These are phyloP conservation scores for Podospora appendiculata DNA, from an alignment of 495 filamentous ascomycete genomes.

Conservation along the genomic window DNA sequence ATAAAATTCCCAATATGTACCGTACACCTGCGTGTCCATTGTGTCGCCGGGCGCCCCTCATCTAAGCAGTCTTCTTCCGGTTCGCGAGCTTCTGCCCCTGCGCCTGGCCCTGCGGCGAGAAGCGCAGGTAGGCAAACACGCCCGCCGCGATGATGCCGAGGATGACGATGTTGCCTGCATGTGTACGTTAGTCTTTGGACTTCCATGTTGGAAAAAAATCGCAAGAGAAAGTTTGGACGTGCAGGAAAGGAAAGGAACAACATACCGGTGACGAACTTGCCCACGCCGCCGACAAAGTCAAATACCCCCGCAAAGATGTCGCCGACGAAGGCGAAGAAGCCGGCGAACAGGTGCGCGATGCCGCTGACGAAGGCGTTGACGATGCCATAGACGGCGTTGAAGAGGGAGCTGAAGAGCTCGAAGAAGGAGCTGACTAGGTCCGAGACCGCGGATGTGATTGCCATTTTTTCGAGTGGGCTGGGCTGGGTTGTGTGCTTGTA, in stretches of 20 bases:
- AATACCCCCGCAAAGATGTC: slow-evolving; percentile 22
- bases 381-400: slow-evolving; percentile 20
- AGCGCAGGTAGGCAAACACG: slow-evolving; percentile 18
- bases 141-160: slow-evolving; percentile 20
- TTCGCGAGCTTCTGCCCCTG: neutral
- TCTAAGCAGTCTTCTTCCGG: no score
- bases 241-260: neutral
- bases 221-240: neutral
- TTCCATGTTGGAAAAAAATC: neutral
- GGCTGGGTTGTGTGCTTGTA: neutral
- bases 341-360: slow-evolving; percentile 16
- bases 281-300: slow-evolving; percentile 22
- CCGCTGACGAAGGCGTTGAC: slow-evolving; percentile 18
- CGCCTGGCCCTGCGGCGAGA: slow-evolving; percentile 16
- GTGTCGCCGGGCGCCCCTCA: no score
- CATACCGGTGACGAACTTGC: slow-evolving; percentile 26
- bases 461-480: slow-evolving; percentile 15
- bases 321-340: slow-evolving; percentile 18
- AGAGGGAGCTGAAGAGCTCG: slow-evolving; percentile 24
- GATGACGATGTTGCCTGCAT: slow-evolving; percentile 25
- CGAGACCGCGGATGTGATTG: slow-evolving; percentile 20
- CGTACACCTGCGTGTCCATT: no score
- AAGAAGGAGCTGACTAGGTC: slow-evolving; percentile 25
- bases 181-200: neutral
- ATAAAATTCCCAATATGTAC: no score